Percentiles rank a stretch among this genome's conserved stretches.
Evolutionary conservation across 2,329 filamentous ascomycete species (phyloP).

Genomic region (Thielaviopsis cerberus): DNA sequence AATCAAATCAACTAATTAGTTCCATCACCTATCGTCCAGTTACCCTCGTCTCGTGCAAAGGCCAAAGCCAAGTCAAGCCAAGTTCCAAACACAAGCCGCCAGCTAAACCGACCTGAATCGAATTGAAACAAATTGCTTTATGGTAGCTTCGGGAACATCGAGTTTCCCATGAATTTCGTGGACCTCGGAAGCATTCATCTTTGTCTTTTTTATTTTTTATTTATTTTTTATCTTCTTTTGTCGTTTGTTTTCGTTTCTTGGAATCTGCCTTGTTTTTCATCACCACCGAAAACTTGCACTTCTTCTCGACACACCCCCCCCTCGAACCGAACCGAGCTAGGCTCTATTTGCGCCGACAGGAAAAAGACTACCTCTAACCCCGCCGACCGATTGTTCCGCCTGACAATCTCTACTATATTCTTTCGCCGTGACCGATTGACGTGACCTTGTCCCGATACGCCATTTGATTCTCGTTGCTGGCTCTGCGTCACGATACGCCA

Average conservation of each 20-base stretch:
- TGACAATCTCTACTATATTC: not conserved
- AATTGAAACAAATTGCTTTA: not conserved
- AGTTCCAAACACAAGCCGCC: not conserved
- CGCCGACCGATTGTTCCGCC: not conserved
- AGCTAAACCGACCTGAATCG: not conserved
- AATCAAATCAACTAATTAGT: not conserved
- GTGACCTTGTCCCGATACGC: too few species aligned
- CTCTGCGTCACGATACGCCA: not conserved
- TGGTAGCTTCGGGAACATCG: not conserved
- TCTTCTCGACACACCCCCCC: not conserved
- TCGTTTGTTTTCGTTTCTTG: not conserved
- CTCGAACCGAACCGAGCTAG: not conserved
- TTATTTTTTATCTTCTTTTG: not conserved
- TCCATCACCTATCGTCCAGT: not conserved
- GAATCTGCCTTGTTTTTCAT: not conserved
- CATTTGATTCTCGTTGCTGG: not conserved
- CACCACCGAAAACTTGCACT: not conserved
- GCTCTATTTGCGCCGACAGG: not conserved
- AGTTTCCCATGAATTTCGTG: not conserved
- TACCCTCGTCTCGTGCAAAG: too few species aligned
- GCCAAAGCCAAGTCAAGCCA: not conserved
- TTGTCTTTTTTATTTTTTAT: not conserved
- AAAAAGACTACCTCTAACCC: not conserved
- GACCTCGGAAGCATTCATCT: not conserved
- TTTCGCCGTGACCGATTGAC: too few species aligned